phyloP scores from a whole-genome alignment of 2,329 filamentous ascomycete genomes.

The Cyphellophora europaea region DNA sequence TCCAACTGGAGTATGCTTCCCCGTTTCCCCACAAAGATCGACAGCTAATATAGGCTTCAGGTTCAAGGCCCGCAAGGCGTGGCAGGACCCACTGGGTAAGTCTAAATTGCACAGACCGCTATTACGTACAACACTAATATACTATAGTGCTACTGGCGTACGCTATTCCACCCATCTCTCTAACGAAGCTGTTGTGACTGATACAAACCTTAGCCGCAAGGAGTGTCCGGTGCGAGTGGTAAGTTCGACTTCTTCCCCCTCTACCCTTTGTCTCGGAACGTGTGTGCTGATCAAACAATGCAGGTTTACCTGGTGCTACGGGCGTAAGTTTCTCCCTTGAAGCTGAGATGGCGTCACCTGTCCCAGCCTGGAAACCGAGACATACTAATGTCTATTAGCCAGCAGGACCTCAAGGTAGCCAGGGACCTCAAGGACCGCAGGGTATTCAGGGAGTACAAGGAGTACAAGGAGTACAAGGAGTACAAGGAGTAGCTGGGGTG shows the following conservation, averaged over 20 bases:
- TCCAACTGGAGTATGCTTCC: too few relatives aligned
- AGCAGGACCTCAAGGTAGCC: slow-evolving; percentile 1
- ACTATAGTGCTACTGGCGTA: too few relatives aligned
- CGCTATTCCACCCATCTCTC: not conserved
- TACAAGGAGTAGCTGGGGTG: not conserved
- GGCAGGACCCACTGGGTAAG: not conserved
- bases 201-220: too few relatives aligned
- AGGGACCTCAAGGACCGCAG: not conserved
- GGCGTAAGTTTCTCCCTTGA: not conserved
- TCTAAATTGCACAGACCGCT: not conserved
- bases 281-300: not conserved
- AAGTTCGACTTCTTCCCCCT: not conserved
- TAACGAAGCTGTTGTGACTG: not conserved
- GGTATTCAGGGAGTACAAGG: not conserved
- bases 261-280: not conserved
- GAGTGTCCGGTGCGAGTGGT: not conserved
- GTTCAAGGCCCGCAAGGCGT: not conserved
- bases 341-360: not conserved
- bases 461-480: not conserved
- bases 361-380: too few relatives aligned
- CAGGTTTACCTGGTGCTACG: not conserved
- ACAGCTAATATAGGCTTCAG: too few relatives aligned
- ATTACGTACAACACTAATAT: too few relatives aligned
- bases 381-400: too few relatives aligned
- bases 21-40: too few relatives aligned